These are phyloP conservation scores for Helicostylum pulchrum DNA, from an alignment of 192 early-diverging fungal species.

Conservation along the genomic window DNA sequence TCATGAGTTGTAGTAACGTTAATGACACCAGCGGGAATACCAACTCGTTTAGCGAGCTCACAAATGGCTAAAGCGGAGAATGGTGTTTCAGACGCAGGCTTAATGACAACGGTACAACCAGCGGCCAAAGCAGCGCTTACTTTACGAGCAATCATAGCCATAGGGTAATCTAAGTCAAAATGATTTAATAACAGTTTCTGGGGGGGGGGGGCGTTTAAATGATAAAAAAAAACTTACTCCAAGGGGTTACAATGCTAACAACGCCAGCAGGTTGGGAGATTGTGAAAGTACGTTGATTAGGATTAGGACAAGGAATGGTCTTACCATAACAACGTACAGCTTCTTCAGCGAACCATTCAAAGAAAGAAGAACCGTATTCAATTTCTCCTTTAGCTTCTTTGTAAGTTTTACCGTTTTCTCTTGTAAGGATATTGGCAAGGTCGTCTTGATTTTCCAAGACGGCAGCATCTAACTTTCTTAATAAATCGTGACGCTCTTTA, in stretches of 20 bases:
- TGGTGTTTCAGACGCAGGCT: constrained; percentile 61
- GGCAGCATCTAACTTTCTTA: constrained; percentile 61
- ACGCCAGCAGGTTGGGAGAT: constrained; percentile 80
- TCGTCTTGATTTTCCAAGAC: constrained; percentile 68
- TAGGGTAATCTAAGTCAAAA: constrained; percentile 76
- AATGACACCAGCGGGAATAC: constrained; percentile 67
- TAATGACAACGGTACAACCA: constrained; percentile 72
- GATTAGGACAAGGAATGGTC: constrained; percentile 61
- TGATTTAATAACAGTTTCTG: constrained; percentile 14
- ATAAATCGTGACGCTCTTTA: constrained; percentile 51
- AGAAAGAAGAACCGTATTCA: constrained; percentile 60
- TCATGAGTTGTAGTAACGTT: constrained; percentile 60
- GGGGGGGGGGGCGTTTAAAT: too few relatives aligned
- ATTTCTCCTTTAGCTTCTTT: constrained; percentile 59
- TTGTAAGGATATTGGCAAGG: constrained; percentile 75
- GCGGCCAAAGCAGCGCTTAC: constrained; percentile 72
- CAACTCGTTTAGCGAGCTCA: constrained; percentile 52
- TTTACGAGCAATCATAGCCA: constrained; percentile 81
- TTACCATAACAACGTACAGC: constrained; percentile 76
- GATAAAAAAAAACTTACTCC: constrained; percentile 44
- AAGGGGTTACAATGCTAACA: constrained; percentile 68
- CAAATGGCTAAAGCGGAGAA: constrained; percentile 50
- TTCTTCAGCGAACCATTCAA: constrained; percentile 88
- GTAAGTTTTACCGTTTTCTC: constrained; percentile 78
- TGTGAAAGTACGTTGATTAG: constrained; percentile 55